Evolutionary conservation across 2,329 filamentous ascomycete species (phyloP), one percentile per base, ranked within the genome.

Genomic region (Diaporthe aspalathi): DNA sequence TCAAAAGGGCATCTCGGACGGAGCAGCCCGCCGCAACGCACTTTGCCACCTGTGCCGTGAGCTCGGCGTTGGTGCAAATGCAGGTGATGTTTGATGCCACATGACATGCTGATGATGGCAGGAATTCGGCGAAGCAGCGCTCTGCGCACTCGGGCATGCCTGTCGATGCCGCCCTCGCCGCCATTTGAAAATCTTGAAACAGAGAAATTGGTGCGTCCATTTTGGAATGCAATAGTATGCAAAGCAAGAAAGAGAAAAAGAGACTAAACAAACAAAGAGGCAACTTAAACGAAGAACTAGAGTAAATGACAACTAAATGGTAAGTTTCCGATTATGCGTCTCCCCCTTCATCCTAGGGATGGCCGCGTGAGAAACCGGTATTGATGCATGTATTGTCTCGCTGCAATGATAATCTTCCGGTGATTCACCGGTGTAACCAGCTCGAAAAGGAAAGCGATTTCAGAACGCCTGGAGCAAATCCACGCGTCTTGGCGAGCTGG

Each of bases 381-480:
- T 38, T 29, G 14, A 6, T 8, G n/a, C 20, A 35, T 32, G 17
- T 38, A 38, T 38, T 65, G 24, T 65, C n/a, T 35, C 60, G 29
- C n/a, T n/a, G 38, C 47, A 38, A 65, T 65, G 60, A 65, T 38
- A 50, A 65, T 65, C 60, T 38, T 50, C 45, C 60, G 60, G 60
- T 65, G 29, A 50, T 65, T 65, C 45, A 50, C 45, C 45, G 60
- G 35, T 38, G 60, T 38, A 47, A 43, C 11, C 24, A 32, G 12
- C 20, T 63, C n/a, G 24, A 22, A n/a, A 63, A 20, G 27, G 24
- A 24, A 63, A 16, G 27, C 60, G 43, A 63, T 27, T 12, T 35
- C 57, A 20, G 20, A 63, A 35, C 27, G 60, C n/a, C 29, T 49
- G 60, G 60, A 43, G 27, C 43, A 8, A 1, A 1, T 32, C 24